Evolutionary conservation across 495 filamentous ascomycete genomes (phyloP).

Genomic region (Zalerion maritima): DNA sequence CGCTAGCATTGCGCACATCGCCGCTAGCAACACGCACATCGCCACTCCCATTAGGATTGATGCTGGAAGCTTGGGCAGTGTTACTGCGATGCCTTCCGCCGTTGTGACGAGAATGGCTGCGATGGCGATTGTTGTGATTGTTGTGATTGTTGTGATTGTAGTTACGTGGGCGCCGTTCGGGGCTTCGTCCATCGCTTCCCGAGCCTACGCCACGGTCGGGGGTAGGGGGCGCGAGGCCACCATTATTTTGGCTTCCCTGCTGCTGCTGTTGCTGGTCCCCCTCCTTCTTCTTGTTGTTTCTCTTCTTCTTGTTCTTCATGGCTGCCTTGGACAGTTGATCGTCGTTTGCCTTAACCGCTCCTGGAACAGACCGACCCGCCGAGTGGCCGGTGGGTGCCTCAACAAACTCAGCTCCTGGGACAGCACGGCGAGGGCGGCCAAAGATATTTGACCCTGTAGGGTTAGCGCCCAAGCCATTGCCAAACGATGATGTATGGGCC

Average conservation of each 20-base stretch:
- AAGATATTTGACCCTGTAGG: too few species aligned
- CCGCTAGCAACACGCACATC: too few species aligned
- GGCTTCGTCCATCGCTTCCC: constrained; percentile 42
- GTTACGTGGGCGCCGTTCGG: constrained; percentile 50
- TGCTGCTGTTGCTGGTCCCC: constrained; percentile 29
- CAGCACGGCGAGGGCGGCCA: constrained; percentile 45
- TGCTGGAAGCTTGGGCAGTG: too few species aligned
- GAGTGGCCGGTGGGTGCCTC: constrained; percentile 20
- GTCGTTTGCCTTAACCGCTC: constrained; percentile 55
- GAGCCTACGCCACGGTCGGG: constrained; percentile 21
- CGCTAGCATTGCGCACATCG: too few species aligned
- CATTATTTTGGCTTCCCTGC: constrained; percentile 8
- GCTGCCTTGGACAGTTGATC: constrained; percentile 74
- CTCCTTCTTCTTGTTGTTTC: constrained; percentile 91
- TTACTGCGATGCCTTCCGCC: constrained; percentile 28
- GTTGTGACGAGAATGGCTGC: constrained; percentile 39
- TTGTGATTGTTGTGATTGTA: constrained; percentile 23
- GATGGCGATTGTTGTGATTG: constrained; percentile 32
- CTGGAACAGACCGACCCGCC: constrained; percentile 62
- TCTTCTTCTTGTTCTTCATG: constrained; percentile 97
- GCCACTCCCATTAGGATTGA: too few species aligned
- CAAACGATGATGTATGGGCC: constrained; percentile 69
- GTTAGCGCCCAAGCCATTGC: too few species aligned
- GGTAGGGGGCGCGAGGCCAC: constrained; percentile 27
- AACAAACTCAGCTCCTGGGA: constrained; percentile 38